These are phyloP conservation scores for Penicillium sp. DNA, from an alignment of 2,329 filamentous ascomycete genomes.

Conservation along the genomic window DNA sequence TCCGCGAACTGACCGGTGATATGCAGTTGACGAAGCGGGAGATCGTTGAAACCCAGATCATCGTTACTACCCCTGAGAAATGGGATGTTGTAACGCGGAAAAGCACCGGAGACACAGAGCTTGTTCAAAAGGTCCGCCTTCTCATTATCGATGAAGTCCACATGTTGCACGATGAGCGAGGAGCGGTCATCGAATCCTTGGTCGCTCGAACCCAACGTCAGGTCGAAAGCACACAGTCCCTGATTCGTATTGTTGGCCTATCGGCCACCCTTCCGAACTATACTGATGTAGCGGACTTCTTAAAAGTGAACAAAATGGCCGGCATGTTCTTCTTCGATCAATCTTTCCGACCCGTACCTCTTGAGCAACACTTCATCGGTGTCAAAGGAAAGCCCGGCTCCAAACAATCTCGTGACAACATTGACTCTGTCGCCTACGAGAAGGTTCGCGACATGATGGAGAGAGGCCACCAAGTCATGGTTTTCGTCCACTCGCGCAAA, in stretches of 20 bases:
- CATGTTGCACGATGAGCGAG: slow-evolving; percentile 97
- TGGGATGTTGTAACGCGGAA: slow-evolving; percentile 99
- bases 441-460: slow-evolving; percentile 94
- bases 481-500: slow-evolving; percentile 95
- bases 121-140: slow-evolving; percentile 94
- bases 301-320: slow-evolving; percentile 90
- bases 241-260: slow-evolving; percentile 93
- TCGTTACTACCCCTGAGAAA: slow-evolving; percentile 97
- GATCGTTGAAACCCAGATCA: slow-evolving; percentile 93
- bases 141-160: slow-evolving; percentile 99
- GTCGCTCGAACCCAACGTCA: slow-evolving; percentile 94
- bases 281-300: slow-evolving; percentile 91
- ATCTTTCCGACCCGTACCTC: slow-evolving; percentile 90
- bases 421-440: slow-evolving; percentile 84
- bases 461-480: slow-evolving; percentile 95
- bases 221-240: slow-evolving; percentile 94
- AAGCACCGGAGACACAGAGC: slow-evolving; percentile 92
- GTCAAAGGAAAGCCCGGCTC: slow-evolving; percentile 83
- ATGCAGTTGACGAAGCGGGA: slow-evolving; percentile 98
- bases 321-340: slow-evolving; percentile 96
- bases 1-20: slow-evolving; percentile 92
- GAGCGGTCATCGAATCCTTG: slow-evolving; percentile 91
- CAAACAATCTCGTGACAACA: slow-evolving; percentile 80
- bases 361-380: slow-evolving; percentile 96
- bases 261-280: slow-evolving; percentile 97